These are phyloP conservation scores for Phyllosticta citribraziliensis DNA, from an alignment of 2,329 filamentous ascomycete species.

Conservation along the genomic window DNA sequence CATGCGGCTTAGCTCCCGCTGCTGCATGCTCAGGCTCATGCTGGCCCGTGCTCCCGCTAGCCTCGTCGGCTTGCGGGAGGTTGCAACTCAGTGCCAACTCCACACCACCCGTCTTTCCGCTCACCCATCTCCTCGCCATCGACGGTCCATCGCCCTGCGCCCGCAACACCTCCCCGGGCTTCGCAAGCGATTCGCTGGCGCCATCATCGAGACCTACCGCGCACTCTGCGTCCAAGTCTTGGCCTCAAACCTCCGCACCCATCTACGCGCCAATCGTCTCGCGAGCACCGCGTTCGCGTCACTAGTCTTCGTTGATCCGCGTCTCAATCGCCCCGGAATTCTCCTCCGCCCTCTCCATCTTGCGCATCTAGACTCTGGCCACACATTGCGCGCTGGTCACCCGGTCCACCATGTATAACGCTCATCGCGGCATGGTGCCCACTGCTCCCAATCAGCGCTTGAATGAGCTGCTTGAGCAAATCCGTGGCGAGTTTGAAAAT, in stretches of 20 bases:
- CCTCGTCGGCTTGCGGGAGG: not conserved
- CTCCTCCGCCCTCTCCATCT: not conserved
- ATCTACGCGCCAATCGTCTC: not conserved
- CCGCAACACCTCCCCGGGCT: not conserved
- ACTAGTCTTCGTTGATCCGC: not conserved
- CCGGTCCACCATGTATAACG: slow-evolving; percentile 61
- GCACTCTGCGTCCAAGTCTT: slow-evolving; percentile 4
- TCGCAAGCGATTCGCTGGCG: slow-evolving; percentile 1
- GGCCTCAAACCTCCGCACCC: slow-evolving; percentile 1
- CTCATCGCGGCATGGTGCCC: slow-evolving; percentile 70
- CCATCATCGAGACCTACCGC: slow-evolving; percentile 3
- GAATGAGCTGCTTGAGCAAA: slow-evolving; percentile 83
- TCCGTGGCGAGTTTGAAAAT: slow-evolving; percentile 83
- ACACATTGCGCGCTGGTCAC: not conserved
- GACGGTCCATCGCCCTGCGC: slow-evolving; percentile 11
- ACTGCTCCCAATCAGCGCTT: slow-evolving; percentile 63
- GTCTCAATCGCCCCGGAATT: not conserved
- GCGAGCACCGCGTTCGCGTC: slow-evolving; percentile 1
- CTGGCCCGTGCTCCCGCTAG: not conserved
- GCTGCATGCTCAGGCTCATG: not conserved
- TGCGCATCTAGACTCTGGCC: not conserved
- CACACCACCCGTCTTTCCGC: not conserved
- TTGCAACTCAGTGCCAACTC: slow-evolving; percentile 4
- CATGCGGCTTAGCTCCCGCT: not conserved
- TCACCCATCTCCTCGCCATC: slow-evolving; percentile 1